These are phyloP conservation scores for Fraxinus dipetala DNA, from an alignment of 305 asterid species.

Conservation along the genomic window DNA sequence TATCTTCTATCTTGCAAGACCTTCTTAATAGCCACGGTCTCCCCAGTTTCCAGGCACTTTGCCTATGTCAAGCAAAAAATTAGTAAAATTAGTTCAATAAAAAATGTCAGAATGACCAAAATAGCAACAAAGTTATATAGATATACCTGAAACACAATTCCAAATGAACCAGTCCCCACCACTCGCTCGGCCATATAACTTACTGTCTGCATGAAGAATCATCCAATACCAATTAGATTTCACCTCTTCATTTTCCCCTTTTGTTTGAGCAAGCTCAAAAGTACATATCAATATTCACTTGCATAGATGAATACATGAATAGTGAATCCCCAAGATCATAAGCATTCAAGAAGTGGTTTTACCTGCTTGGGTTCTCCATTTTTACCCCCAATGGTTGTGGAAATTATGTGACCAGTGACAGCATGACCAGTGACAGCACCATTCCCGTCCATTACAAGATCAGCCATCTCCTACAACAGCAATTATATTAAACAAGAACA, in stretches of 20 bases:
- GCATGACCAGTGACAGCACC: constrained; percentile 81
- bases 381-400: constrained; percentile 91
- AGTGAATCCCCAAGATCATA: not conserved
- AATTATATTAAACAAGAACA: constrained; percentile 21
- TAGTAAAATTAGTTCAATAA: not conserved
- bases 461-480: constrained; percentile 63
- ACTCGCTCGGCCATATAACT: constrained; percentile 97
- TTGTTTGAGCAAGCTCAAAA: not conserved
- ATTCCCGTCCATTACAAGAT: constrained; percentile 66
- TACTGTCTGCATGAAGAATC: constrained; percentile 60
- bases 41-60: constrained; percentile 90
- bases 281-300: not conserved
- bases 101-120: not conserved
- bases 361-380: constrained; percentile 98
- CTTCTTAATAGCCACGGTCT: constrained; percentile 92
- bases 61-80: constrained; percentile 44
- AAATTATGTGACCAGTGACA: constrained; percentile 86
- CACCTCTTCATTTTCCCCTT: not conserved
- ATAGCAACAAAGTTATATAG: constrained; percentile 1
- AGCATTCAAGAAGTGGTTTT: constrained; percentile 8
- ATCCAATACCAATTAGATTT: constrained; percentile 19
- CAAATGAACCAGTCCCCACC: constrained; percentile 93
- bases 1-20: constrained; percentile 92
- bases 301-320: not conserved
- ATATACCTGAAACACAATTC: constrained; percentile 77